Evolutionary conservation across 106 monocot species (phyloP).

Genomic region (Narthecium ossifragum): DNA sequence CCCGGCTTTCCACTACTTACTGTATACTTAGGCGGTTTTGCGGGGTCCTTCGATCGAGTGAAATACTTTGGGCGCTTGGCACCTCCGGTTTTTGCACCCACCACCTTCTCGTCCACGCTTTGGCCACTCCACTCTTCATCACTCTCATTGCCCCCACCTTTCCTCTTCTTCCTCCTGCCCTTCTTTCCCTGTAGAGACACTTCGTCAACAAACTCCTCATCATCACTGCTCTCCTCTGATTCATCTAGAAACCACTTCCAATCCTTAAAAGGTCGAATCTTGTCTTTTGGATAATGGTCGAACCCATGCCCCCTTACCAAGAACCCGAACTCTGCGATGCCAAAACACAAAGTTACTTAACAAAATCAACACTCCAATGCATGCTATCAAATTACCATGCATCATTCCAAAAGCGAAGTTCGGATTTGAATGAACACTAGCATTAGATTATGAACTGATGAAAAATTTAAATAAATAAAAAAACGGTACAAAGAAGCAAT

Average conservation of each 20-base stretch:
- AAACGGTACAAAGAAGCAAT: too few relatives aligned
- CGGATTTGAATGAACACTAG: too few relatives aligned
- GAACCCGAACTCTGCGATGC: conserved; percentile 55
- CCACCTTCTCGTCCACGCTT: conserved; percentile 21
- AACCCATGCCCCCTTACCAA: conserved; percentile 56
- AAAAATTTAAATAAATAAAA: too few relatives aligned
- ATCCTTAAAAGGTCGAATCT: conserved; percentile 28
- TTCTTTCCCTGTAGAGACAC: conserved; percentile 10
- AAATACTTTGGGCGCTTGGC: conserved; percentile 26
- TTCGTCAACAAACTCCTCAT: conserved; percentile 19
- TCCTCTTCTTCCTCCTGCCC: conserved; percentile 14
- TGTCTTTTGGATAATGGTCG: conserved; percentile 32
- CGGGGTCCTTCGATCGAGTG: conserved; percentile 36
- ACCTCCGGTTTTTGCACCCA: conserved; percentile 9
- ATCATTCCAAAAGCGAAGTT: too few relatives aligned
- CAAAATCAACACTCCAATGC: not conserved
- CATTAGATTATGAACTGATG: too few relatives aligned
- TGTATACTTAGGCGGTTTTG: conserved; percentile 16
- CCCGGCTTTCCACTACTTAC: not conserved
- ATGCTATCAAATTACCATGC: not conserved
- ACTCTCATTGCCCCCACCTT: conserved; percentile 5
- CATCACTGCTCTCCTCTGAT: conserved; percentile 19
- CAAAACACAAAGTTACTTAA: conserved; percentile 4
- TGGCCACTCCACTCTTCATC: conserved; percentile 49
- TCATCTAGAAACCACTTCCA: conserved; percentile 63